Base-by-base conservation (phyloP, 495 filamentous ascomycete species). In the Monascus purpureus region DNA sequence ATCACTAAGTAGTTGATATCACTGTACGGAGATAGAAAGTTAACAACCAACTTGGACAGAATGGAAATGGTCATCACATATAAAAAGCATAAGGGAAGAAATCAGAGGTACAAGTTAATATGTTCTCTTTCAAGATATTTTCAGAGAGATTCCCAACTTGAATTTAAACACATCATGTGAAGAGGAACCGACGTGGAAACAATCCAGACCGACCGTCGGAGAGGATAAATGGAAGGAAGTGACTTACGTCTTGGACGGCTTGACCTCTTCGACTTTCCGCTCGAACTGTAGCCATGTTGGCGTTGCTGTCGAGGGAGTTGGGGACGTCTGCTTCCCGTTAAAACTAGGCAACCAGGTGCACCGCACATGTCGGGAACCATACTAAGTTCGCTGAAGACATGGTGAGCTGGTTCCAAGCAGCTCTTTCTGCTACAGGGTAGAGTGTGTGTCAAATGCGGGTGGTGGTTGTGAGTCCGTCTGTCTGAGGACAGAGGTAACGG, bases 71-170 rank as follows among this genome's bases (percentile, higher is more conserved):
- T 29, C 16, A 26, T 6, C 27, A 25, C 4, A 24, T 29, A 7
- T 31, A 38, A 13, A 43, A 28, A 23, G 31, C 29, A 41, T 28
- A 28, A 27, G 32, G 16, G 33, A 40, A 37, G 17, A 19, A 36
- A 61, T 80, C 73, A 84, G 74, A 73, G 59, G 53, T 32, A 72
- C 74, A 82, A 81, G 75, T 77, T 67, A 72, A 71, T 63, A 65
- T 66, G 50, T 77, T 87, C 81, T 96, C 90, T 75, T 75, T 9
- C 90, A 96, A 61, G 51, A 38, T 67, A 23, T 43, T 56, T 80
- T 97, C 80, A 74, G 90, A 99, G 90, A 99, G 90, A 99, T 99
- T 99, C 92, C 90, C 90, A 96, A 88, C 88, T 88, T 88, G 76
- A 76, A 65, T 67, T 64, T 63, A 54, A 50, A 59, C 70, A 45